Conservation (phyloP, 768 basidiomycete genomes). For the Pisolithus albus region DNA sequence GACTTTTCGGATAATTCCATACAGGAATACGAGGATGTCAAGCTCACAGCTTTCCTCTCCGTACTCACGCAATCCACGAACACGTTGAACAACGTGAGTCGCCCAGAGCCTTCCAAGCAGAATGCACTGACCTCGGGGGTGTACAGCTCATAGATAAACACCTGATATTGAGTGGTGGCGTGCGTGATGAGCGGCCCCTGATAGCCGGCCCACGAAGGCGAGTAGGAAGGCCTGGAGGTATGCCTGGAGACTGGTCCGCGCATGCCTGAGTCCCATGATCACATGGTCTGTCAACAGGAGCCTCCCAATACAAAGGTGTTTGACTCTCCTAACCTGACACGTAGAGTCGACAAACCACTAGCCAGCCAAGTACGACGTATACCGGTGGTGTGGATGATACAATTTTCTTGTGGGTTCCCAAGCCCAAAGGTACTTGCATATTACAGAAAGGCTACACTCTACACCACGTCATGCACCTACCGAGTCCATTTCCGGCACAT, state of each 20-base stretch:
- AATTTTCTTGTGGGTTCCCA: not conserved
- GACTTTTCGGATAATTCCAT: not conserved
- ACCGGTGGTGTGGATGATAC: no score
- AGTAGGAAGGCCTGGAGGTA: constrained; percentile 41
- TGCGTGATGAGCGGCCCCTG: constrained; percentile 45
- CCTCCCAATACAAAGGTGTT: no score
- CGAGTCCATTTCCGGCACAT: constrained; percentile 69
- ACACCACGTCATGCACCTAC: constrained; percentile 58
- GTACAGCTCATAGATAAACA: constrained; percentile 75
- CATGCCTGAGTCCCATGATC: constrained; percentile 27
- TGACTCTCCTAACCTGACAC: no score
- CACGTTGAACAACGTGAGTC: constrained; percentile 79
- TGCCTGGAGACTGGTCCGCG: constrained; percentile 49
- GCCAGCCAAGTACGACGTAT: no score
- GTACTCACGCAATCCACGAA: constrained; percentile 84
- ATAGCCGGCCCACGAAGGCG: constrained; percentile 44
- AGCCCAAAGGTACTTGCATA: constrained; percentile 5
- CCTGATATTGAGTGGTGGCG: constrained; percentile 46
- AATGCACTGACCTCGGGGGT: not conserved
- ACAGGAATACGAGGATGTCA: constrained; percentile 95
- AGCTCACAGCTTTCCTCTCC: constrained; percentile 83
- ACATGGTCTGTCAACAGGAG: no score
- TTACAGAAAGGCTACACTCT: constrained; percentile 28
- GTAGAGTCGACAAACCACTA: no score
- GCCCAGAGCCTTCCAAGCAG: not conserved